Evolutionary conservation across 257 asterid genomes (phyloP), one percentile per base, ranked within the genome.

Genomic region (Sherardia arvensis): DNA sequence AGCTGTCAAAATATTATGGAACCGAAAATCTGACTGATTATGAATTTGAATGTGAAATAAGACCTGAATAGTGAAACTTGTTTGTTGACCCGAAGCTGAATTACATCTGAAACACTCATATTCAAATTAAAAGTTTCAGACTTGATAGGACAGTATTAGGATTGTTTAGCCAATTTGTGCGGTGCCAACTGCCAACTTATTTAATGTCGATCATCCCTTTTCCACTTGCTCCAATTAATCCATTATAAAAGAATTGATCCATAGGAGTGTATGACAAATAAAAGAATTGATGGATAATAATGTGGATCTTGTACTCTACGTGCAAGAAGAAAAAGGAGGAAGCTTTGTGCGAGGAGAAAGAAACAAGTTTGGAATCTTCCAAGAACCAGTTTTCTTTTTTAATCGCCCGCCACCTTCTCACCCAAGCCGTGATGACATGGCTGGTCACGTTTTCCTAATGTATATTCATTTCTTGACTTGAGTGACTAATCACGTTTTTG

Each of bases 331-430:
- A 36, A 36, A 36, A 38, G 47, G 18, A 12, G 14, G 28, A 29
- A 48, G 47, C 67, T 64, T 47, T 47, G 45, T 11, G 58, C 10
- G 59, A n/a, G 30, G 68, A 8, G 1, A 48, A 64, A 64, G 68
- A 29, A 64, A n/a, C n/a, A n/a, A 62, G 14, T 4, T 48, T 64
- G 68, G 68, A 29, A 48, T 9, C 59, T 28, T 64, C 59, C 33
- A 10, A 10, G 59, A 64, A 64, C 3, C 26, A 27, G 4, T 18
- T 10, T n/a, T 22, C 12, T 57, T 27, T 43, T n/a, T 47, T 17
- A 15, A n/a, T 2, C 47, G 18, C 17, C 47, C 47, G 47, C 47
- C 47, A 12, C n/a, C 54, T 62, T 62, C 5, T 26, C 8, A 17
- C 18, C 20, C 15, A 62, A 26, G 36, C 49, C 10, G 43, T 4